These are phyloP conservation scores for Escallonia herrerae DNA, from an alignment of 129 eudicot species.

Conservation along the genomic window DNA sequence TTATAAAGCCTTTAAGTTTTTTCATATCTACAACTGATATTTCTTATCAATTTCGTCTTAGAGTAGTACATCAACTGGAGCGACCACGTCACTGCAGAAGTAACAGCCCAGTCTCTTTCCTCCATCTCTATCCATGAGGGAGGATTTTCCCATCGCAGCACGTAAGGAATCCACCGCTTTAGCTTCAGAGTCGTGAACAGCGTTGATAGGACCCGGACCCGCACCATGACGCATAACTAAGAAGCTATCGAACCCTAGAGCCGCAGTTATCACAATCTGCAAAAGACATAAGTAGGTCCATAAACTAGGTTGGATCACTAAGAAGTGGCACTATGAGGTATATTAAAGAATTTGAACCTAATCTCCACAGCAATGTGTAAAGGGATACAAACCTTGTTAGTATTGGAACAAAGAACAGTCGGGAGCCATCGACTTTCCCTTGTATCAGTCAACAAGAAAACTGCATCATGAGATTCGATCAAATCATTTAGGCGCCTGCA, in stretches of 20 bases:
- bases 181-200: constrained; percentile 14
- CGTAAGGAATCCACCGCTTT: constrained; percentile 30
- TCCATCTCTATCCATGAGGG: constrained; percentile 25
- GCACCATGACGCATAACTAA: constrained; percentile 98
- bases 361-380: too few relatives aligned
- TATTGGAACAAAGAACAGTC: constrained; percentile 57
- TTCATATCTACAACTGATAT: too few relatives aligned
- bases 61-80: constrained; percentile 75
- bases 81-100: constrained; percentile 92
- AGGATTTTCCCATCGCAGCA: constrained; percentile 31
- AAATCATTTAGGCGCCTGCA: constrained; percentile 61
- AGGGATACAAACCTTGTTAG: constrained; percentile 35
- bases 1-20: background rate
- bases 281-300: constrained; percentile 6
- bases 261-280: constrained; percentile 76
- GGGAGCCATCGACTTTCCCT: constrained; percentile 99
- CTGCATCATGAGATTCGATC: constrained; percentile 75
- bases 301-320: background rate
- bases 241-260: constrained; percentile 94
- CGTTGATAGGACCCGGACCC: constrained; percentile 40
- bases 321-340: too few relatives aligned
- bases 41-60: background rate
- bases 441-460: constrained; percentile 85
- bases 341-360: too few relatives aligned
- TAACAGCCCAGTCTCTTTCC: constrained; percentile 74